Evolutionary conservation across 1,284 basidiomycete species (phyloP), one percentile per base, ranked within the genome.

Genomic region (Sutorius eximius): DNA sequence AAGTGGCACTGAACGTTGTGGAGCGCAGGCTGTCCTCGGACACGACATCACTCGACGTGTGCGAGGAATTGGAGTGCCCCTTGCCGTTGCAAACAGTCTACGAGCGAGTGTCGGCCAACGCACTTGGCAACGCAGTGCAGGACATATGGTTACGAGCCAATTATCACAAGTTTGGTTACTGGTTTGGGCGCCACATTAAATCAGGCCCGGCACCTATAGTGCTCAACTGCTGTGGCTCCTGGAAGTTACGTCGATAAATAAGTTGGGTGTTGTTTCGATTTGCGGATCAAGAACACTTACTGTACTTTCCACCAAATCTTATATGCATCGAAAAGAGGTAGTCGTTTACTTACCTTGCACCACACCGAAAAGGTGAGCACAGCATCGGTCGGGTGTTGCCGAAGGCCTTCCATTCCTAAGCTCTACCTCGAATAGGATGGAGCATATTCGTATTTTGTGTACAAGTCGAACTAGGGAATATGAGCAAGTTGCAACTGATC

Each of bases 401-500:
- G 57, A 37, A 10, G 16, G 2, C 6, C 12, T 15, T 46, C 45
- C 20, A 12, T 22, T 37, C 13, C n/a, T 1, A 49, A 32, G 22
- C 22, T 41, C 16, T 22, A 10, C 22, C 16, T n/a, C 20, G 30
- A 20, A 38, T 38, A 18, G n/a, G 9, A 55, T 55, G 42, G 30
- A 46, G 59, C 49, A 57, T 56, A 69, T 60, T 61, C 44, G 11
- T 56, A 33, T 54, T 48, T 66, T 59, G 50, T 52, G 51, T 45
- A 56, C 59, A 65, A 52, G 42, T 52, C 20, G 33, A 37, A 37
- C 53, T 57, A 59, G 53, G 58, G 62, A 55, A 61, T 67, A 67
- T 56, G 55, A 69, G 56, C 64, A 57, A 32, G 43, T 58, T 67
- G 66, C 52, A 55, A 65, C 48, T 27, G 54, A 62, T 57, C 55